Conservation (phyloP, 495 filamentous ascomycete species). For the Lichina pygmaea region DNA sequence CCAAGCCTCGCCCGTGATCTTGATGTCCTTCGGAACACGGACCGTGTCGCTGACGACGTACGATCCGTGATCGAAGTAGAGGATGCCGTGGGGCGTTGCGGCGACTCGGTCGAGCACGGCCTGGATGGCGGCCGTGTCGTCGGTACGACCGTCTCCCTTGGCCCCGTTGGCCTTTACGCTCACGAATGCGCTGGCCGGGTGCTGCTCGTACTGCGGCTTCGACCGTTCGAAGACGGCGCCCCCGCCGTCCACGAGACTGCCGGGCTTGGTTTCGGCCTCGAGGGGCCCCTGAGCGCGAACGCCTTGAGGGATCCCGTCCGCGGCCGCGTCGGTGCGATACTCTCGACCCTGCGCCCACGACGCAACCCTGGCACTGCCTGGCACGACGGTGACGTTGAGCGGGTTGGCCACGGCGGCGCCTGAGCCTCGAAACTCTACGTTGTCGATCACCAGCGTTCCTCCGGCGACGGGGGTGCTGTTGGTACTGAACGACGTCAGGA, state of each 20-base stretch:
- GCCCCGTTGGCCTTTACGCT: slow-evolving; percentile 55
- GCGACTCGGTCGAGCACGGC: slow-evolving; percentile 27
- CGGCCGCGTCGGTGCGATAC: slow-evolving; percentile 21
- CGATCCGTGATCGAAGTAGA: slow-evolving; percentile 81
- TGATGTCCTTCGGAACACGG: slow-evolving; percentile 50
- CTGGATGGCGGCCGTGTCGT: slow-evolving; percentile 49
- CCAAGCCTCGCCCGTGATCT: slow-evolving; percentile 79
- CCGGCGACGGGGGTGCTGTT: slow-evolving; percentile 35
- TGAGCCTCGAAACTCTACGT: slow-evolving; percentile 47
- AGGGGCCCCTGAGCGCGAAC: slow-evolving; percentile 22
- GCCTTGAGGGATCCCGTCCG: background rate
- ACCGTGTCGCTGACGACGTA: slow-evolving; percentile 70
- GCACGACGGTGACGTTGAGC: slow-evolving; percentile 30
- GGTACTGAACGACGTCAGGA: slow-evolving; percentile 40
- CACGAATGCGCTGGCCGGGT: slow-evolving; percentile 30
- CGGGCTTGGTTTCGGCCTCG: slow-evolving; percentile 25
- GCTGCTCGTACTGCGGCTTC: slow-evolving; percentile 47
- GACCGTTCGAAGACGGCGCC: slow-evolving; percentile 35
- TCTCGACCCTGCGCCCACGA: slow-evolving; percentile 52
- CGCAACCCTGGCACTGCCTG: slow-evolving; percentile 35
- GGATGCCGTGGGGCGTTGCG: slow-evolving; percentile 29
- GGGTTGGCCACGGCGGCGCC: slow-evolving; percentile 25
- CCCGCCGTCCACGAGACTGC: slow-evolving; percentile 22
- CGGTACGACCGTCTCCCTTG: slow-evolving; percentile 46
- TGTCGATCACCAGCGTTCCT: slow-evolving; percentile 60